Conservation (phyloP, 805 yeast genomes). For the Metschnikowia matae region DNA sequence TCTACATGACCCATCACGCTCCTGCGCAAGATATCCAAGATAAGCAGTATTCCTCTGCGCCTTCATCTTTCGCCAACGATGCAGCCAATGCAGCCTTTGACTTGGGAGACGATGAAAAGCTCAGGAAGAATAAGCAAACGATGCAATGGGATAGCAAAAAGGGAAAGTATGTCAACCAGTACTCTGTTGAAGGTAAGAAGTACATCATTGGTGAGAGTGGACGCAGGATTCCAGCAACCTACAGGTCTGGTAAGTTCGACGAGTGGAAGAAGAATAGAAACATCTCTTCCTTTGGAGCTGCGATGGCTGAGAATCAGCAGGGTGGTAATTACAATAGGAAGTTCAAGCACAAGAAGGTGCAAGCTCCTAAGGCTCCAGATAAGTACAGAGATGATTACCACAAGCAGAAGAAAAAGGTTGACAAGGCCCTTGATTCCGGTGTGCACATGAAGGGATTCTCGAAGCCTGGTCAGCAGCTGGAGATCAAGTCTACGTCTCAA, state of each 20-base stretch:
- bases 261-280: conserved; percentile 81
- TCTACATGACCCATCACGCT: conserved; percentile 85
- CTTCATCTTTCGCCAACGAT: conserved; percentile 68
- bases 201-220: conserved; percentile 95
- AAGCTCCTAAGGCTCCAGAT: conserved; percentile 91
- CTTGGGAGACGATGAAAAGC: conserved; percentile 70
- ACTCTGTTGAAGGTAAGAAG: conserved; percentile 69
- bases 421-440: conserved; percentile 75
- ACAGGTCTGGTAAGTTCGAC: conserved; percentile 85
- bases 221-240: conserved; percentile 84
- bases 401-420: conserved; percentile 76
- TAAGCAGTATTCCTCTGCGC: conserved; percentile 52
- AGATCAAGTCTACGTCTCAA: conserved; percentile 64
- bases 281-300: conserved; percentile 37
- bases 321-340: conserved; percentile 31
- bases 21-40: conserved; percentile 78
- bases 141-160: conserved; percentile 92
- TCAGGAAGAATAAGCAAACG: conserved; percentile 63
- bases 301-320: conserved; percentile 15
- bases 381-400: conserved; percentile 82
- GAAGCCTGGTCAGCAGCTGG: conserved; percentile 46
- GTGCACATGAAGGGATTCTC: conserved; percentile 63
- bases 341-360: conserved; percentile 67
- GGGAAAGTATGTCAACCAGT: conserved; percentile 80
- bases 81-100: conserved; percentile 88